Conservation (phyloP, 306 rosid species). For the Dryas octopetala region DNA sequence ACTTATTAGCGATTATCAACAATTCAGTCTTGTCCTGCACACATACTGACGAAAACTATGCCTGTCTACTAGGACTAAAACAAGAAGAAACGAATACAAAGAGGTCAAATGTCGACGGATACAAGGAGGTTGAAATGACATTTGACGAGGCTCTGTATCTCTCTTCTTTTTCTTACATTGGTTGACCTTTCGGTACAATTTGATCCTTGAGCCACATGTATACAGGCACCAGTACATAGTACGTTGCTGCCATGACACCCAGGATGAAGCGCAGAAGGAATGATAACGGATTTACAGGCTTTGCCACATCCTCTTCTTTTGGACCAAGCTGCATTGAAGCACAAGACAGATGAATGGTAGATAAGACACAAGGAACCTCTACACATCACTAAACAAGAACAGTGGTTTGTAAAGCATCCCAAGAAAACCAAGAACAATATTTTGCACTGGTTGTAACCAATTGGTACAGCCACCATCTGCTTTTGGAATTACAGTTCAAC, state of each 20-base stretch:
- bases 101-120: not conserved
- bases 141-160: not conserved
- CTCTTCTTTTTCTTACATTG: slow-evolving; percentile 47
- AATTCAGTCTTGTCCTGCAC: not conserved
- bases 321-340: slow-evolving; percentile 83
- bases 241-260: slow-evolving; percentile 82
- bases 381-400: not conserved
- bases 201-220: slow-evolving; percentile 94
- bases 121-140: not conserved
- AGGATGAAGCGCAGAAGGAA: slow-evolving; percentile 60
- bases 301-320: slow-evolving; percentile 75
- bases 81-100: not conserved
- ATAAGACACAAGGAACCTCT: not conserved
- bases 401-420: no score
- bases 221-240: slow-evolving; percentile 75
- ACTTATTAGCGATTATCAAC: not conserved
- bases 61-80: not conserved
- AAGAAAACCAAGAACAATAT: not conserved
- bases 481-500: not conserved
- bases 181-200: slow-evolving; percentile 83
- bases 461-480: not conserved
- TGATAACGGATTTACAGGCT: slow-evolving; percentile 55
- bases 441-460: not conserved
- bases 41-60: not conserved
- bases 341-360: not conserved